These are phyloP conservation scores for Pichia nanzhaoensis DNA, from an alignment of 805 yeast genomes.

Conservation along the genomic window DNA sequence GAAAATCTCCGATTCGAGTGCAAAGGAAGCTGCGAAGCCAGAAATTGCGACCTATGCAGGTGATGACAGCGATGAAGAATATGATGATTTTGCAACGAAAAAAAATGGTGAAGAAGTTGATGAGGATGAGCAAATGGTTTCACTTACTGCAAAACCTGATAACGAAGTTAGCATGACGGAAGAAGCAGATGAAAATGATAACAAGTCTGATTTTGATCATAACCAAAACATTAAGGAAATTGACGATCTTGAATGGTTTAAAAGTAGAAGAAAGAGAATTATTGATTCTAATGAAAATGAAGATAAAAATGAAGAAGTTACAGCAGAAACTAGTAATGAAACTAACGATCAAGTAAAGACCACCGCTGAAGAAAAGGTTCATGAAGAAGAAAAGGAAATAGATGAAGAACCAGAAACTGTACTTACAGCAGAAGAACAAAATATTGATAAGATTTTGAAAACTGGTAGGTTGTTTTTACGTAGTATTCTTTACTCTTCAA, in stretches of 20 bases:
- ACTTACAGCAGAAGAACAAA: constrained; percentile 39
- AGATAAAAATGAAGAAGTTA: constrained; percentile 11
- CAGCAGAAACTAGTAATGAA: not conserved
- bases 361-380: not conserved
- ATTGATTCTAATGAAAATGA: constrained; percentile 36
- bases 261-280: constrained; percentile 66
- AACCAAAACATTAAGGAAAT: constrained; percentile 34
- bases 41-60: constrained; percentile 23
- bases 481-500: constrained; percentile 72
- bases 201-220: constrained; percentile 14
- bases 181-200: not conserved
- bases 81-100: constrained; percentile 35
- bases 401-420: constrained; percentile 11
- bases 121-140: constrained; percentile 38
- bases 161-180: constrained; percentile 17
- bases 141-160: constrained; percentile 44
- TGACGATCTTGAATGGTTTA: constrained; percentile 84
- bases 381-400: not conserved
- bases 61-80: constrained; percentile 45
- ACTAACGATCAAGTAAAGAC: not conserved
- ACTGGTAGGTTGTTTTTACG: constrained; percentile 85
- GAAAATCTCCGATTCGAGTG: constrained; percentile 14
- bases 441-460: constrained; percentile 44
- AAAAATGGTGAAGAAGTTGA: constrained; percentile 20
- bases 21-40: constrained; percentile 24